phyloP scores from a whole-genome alignment of 768 basidiomycete genomes.

The Leccinum pellstonianum region DNA sequence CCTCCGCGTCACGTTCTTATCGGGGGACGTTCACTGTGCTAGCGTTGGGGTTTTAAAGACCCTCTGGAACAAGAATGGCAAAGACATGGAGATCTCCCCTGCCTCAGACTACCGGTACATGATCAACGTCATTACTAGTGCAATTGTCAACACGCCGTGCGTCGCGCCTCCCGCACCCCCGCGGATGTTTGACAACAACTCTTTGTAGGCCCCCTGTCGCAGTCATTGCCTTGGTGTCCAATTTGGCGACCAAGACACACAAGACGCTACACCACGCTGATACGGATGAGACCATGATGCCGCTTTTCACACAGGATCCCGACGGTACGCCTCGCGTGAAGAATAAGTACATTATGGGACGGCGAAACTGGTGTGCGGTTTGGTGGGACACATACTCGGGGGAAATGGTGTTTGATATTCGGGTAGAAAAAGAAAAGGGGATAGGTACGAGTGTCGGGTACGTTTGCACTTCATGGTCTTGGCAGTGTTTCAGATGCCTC shows the following conservation, averaged over 20 bases:
- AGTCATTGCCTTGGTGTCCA: slow-evolving; percentile 79
- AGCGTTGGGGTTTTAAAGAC: slow-evolving; percentile 81
- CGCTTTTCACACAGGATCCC: slow-evolving; percentile 74
- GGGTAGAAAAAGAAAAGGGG: slow-evolving; percentile 85
- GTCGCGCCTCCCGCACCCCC: slow-evolving; percentile 26
- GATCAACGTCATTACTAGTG: slow-evolving; percentile 86
- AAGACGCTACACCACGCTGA: slow-evolving; percentile 77
- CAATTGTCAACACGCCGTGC: slow-evolving; percentile 96
- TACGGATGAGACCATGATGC: slow-evolving; percentile 89
- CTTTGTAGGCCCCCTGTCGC: slow-evolving; percentile 53
- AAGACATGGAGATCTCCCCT: slow-evolving; percentile 40
- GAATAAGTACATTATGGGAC: slow-evolving; percentile 81
- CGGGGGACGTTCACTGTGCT: slow-evolving; percentile 93
- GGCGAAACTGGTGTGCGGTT: slow-evolving; percentile 84
- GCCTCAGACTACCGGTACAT: slow-evolving; percentile 79
- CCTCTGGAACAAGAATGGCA: slow-evolving; percentile 49
- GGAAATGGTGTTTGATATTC: slow-evolving; percentile 77
- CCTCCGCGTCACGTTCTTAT: slow-evolving; percentile 79
- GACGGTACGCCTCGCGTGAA: slow-evolving; percentile 68
- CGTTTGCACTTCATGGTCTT: slow-evolving; percentile 18
- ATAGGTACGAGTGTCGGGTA: slow-evolving; percentile 78
- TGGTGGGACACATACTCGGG: slow-evolving; percentile 55
- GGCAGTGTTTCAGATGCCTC: neutral
- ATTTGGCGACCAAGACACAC: slow-evolving; percentile 78
- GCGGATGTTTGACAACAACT: neutral